These are phyloP conservation scores for Naganishia onofrii DNA, from an alignment of 768 basidiomycete genomes.

Conservation along the genomic window DNA sequence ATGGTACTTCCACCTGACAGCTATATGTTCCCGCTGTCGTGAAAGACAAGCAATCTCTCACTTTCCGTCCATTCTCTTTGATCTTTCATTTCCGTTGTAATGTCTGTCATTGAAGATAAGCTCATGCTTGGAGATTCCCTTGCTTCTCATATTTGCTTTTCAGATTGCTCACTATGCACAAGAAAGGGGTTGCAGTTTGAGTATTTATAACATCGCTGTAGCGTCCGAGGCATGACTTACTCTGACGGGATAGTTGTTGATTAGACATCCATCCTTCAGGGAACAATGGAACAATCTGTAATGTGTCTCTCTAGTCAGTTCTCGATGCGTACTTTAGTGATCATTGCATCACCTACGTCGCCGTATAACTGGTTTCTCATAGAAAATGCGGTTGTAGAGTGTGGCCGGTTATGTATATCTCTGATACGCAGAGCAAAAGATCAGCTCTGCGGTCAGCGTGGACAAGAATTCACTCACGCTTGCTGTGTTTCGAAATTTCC, in stretches of 20 bases:
- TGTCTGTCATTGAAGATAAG: not conserved
- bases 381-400: not conserved
- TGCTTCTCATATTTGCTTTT: not conserved
- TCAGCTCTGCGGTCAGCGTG: not conserved
- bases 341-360: not conserved
- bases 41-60: too few species aligned
- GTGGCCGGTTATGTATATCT: not conserved
- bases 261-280: constrained; percentile 43
- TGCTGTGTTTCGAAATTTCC: constrained; percentile 2
- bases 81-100: not conserved
- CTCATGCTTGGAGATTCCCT: not conserved
- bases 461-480: constrained; percentile 5
- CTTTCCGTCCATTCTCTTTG: not conserved
- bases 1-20: too few species aligned
- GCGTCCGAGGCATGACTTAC: constrained; percentile 37
- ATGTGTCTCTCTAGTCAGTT: not conserved
- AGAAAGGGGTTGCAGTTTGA: not conserved
- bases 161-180: constrained; percentile 7
- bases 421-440: not conserved
- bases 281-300: constrained; percentile 39
- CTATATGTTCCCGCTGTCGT: too few species aligned
- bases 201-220: not conserved
- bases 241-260: constrained; percentile 40
- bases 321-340: not conserved
- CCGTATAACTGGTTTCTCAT: not conserved